Evolutionary conservation across 768 basidiomycete genomes (phyloP).

Genomic region (Amanita pallidorosea): DNA sequence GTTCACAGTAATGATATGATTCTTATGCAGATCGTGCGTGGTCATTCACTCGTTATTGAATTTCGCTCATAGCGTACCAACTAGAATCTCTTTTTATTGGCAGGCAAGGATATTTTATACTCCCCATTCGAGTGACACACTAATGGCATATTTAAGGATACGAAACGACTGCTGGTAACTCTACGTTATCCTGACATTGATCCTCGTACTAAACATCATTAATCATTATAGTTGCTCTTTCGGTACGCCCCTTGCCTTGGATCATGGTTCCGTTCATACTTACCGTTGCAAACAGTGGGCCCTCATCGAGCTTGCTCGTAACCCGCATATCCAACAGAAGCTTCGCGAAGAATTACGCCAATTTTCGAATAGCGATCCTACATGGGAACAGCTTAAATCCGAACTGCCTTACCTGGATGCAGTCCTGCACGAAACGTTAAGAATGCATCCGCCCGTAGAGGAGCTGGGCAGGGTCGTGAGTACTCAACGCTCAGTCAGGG

Average conservation of each 20-base stretch:
- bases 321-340: constrained; percentile 10
- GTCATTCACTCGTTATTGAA: background rate
- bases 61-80: background rate
- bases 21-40: background rate
- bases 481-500: background rate
- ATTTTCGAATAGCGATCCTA: constrained; percentile 17
- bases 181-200: background rate
- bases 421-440: constrained; percentile 25
- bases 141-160: constrained; percentile 7
- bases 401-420: constrained; percentile 35
- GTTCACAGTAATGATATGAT: background rate
- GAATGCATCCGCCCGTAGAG: constrained; percentile 22
- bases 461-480: constrained; percentile 21
- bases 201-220: background rate
- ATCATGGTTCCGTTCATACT: background rate
- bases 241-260: background rate
- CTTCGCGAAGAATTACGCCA: constrained; percentile 11
- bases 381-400: constrained; percentile 30
- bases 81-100: constrained; percentile 12
- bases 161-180: constrained; percentile 10
- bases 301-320: constrained; percentile 13
- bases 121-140: background rate
- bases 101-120: background rate
- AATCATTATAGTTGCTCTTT: background rate
- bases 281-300: constrained; percentile 10